A percentile compares a stretch with the other conserved stretches of the same genome.
Conservation (phyloP, 2,329 filamentous ascomycete genomes). For the Trichoderma simmonsii region DNA sequence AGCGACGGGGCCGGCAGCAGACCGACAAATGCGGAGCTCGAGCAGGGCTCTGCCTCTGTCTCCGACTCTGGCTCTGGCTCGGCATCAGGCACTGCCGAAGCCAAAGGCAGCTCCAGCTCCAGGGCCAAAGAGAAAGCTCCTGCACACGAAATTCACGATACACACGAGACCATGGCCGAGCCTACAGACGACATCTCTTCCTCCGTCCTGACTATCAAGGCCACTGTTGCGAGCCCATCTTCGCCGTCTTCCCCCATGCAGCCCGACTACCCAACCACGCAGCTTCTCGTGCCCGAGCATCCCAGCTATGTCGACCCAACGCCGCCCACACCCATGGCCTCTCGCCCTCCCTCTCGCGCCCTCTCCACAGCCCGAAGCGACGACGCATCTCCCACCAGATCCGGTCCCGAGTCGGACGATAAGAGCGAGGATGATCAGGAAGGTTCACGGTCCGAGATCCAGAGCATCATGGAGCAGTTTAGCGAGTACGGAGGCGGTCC, state of each 20-base stretch:
- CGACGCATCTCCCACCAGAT: conserved; percentile 49
- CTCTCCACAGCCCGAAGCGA: conserved; percentile 50
- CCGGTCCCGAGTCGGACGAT: conserved; percentile 55
- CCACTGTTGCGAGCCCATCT: conserved; percentile 33
- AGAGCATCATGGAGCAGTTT: conserved; percentile 97
- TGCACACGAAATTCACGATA: neutral
- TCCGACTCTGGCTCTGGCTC: neutral
- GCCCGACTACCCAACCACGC: conserved; percentile 28
- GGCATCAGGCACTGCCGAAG: neutral
- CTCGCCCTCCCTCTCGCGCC: conserved; percentile 57
- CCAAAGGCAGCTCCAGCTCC: neutral
- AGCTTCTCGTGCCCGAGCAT: conserved; percentile 48
- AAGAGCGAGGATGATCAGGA: conserved; percentile 65
- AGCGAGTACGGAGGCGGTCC: conserved; percentile 69
- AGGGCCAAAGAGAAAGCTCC: neutral
- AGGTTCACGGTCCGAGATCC: conserved; percentile 79
- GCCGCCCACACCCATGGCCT: conserved; percentile 53
- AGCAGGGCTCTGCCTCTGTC: neutral
- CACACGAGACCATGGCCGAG: neutral
- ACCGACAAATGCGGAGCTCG: conserved; percentile 9
- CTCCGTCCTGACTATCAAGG: conserved; percentile 49
- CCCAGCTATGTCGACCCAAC: conserved; percentile 55
- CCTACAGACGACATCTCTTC: conserved; percentile 36
- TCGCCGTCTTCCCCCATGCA: conserved; percentile 32
- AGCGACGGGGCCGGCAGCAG: conserved; percentile 12